These are phyloP conservation scores for Epichloe uncinata DNA, from an alignment of 2,329 filamentous ascomycete genomes.

Conservation along the genomic window DNA sequence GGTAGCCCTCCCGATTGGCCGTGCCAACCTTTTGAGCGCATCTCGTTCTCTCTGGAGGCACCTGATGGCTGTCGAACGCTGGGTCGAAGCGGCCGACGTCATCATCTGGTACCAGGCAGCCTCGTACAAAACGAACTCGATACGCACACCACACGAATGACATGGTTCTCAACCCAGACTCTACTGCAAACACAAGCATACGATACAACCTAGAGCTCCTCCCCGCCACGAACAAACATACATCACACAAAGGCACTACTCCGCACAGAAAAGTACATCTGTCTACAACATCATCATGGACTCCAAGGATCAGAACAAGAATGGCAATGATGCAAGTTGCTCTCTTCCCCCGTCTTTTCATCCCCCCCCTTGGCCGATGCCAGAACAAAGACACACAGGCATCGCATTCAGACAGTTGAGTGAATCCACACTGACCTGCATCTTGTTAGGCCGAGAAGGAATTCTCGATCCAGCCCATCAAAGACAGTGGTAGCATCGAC, in stretches of 20 bases:
- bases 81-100: slow-evolving; percentile 2
- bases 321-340: slow-evolving; percentile 7
- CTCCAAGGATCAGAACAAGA: slow-evolving; percentile 10
- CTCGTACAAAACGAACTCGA: not conserved
- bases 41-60: not conserved
- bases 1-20: too few species aligned
- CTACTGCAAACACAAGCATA: too few species aligned
- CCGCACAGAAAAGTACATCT: too few species aligned
- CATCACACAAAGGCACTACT: not conserved
- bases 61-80: not conserved
- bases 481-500: slow-evolving; percentile 28
- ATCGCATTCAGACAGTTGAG: not conserved
- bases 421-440: not conserved
- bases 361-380: not conserved
- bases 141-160: not conserved
- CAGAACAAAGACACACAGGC: not conserved
- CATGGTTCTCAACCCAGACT: not conserved
- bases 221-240: not conserved
- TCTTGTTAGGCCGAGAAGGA: slow-evolving; percentile 26
- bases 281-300: slow-evolving; percentile 8
- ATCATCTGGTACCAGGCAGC: not conserved
- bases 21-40: too few species aligned
- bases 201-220: not conserved
- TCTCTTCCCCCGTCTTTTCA: not conserved
- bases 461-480: slow-evolving; percentile 32